Percentiles rank a stretch among this genome's conserved stretches.
phyloP scores from a whole-genome alignment of 208 protist species.

The Wallacemonas sp. region DNA sequence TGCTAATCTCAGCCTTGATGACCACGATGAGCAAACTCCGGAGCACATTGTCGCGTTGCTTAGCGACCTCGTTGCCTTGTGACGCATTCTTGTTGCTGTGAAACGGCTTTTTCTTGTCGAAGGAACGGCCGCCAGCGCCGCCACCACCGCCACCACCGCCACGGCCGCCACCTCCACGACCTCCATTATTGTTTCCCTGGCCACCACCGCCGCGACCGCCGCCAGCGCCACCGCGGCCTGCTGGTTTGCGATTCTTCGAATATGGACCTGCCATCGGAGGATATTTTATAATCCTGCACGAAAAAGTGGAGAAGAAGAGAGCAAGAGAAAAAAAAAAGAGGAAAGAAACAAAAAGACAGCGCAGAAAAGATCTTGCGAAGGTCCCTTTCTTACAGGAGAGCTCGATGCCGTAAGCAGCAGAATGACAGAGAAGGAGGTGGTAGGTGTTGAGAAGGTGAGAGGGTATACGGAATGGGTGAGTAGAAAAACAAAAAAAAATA shows the following conservation, averaged over 20 bases:
- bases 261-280: constrained; percentile 79
- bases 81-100: constrained; percentile 32
- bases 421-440: too few relatives aligned
- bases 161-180: constrained; percentile 19
- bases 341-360: constrained; percentile 6
- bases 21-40: constrained; percentile 31
- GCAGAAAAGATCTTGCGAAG: neutral
- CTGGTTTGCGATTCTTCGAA: constrained; percentile 35
- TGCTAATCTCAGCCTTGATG: constrained; percentile 82
- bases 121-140: constrained; percentile 20
- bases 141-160: constrained; percentile 19
- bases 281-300: too few relatives aligned
- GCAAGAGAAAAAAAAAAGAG: neutral
- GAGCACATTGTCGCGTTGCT: constrained; percentile 14
- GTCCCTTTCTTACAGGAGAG: too few relatives aligned
- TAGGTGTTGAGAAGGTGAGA: too few relatives aligned
- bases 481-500: too few relatives aligned
- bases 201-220: neutral
- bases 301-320: constrained; percentile 1
- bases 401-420: too few relatives aligned
- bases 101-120: constrained; percentile 24
- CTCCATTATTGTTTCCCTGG: constrained; percentile 2
- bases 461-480: too few relatives aligned
- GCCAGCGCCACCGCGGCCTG: constrained; percentile 6
- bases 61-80: constrained; percentile 22